These are phyloP conservation scores for Pleurotus platypus DNA, from an alignment of 768 basidiomycete species.

Conservation along the genomic window DNA sequence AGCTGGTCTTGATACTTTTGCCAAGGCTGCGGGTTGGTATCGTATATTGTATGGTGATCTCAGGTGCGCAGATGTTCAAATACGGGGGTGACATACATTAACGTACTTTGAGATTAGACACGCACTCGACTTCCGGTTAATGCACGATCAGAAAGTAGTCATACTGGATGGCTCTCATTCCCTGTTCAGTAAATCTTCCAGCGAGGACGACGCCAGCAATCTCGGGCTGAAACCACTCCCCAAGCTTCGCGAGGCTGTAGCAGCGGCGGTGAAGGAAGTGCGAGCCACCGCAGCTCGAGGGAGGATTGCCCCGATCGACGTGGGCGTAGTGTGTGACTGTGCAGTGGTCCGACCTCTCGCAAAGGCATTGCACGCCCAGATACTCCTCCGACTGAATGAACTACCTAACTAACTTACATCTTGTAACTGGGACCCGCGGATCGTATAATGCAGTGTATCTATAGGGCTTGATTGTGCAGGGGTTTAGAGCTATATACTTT, in stretches of 20 bases:
- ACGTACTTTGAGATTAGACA: slow-evolving; percentile 38
- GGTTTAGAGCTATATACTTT: too few species aligned
- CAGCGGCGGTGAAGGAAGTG: slow-evolving; percentile 43
- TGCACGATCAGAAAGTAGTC: slow-evolving; percentile 60
- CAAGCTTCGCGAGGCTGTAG: slow-evolving; percentile 47
- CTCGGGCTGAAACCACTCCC: slow-evolving; percentile 59
- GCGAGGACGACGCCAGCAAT: slow-evolving; percentile 12
- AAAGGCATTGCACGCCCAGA: slow-evolving; percentile 46
- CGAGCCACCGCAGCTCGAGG: slow-evolving; percentile 27
- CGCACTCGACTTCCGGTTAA: slow-evolving; percentile 76
- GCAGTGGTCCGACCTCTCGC: slow-evolving; percentile 41
- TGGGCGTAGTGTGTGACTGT: slow-evolving; percentile 62
- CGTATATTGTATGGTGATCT: slow-evolving; percentile 68
- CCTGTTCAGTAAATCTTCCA: slow-evolving; percentile 45
- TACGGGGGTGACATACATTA: too few species aligned
- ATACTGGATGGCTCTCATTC: slow-evolving; percentile 75
- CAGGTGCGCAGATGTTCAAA: slow-evolving; percentile 35
- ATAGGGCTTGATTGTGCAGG: background rate
- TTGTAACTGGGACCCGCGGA: slow-evolving; percentile 1
- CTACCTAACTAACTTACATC: slow-evolving; percentile 1
- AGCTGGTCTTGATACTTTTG: slow-evolving; percentile 55
- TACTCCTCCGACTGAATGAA: slow-evolving; percentile 26
- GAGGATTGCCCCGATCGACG: slow-evolving; percentile 52
- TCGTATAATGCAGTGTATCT: slow-evolving; percentile 9
- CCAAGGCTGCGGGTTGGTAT: slow-evolving; percentile 83